Evolutionary conservation across 2,329 filamentous ascomycete genomes (phyloP).

Genomic region (Neonectria coccinea): DNA sequence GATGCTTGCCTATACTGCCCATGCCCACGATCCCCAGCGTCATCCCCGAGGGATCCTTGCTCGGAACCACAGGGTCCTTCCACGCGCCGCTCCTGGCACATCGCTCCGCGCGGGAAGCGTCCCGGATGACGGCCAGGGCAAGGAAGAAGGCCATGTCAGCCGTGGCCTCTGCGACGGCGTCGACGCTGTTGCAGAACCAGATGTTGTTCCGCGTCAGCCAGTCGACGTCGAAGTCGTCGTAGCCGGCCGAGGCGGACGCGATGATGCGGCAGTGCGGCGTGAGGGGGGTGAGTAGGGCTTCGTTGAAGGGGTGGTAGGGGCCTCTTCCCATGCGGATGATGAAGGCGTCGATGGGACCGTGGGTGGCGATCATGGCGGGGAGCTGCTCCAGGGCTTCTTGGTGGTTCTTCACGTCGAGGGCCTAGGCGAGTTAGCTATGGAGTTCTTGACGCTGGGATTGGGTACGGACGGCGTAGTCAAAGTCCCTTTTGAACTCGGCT

Average conservation of each 20-base stretch:
- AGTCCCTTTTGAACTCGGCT: slow-evolving; percentile 51
- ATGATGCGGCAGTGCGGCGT: slow-evolving; percentile 59
- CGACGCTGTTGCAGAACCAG: slow-evolving; percentile 65
- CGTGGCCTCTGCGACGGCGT: slow-evolving; percentile 65
- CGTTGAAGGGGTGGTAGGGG: slow-evolving; percentile 62
- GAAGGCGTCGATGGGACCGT: slow-evolving; percentile 60
- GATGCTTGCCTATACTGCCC: slow-evolving; percentile 59
- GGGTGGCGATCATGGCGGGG: slow-evolving; percentile 49
- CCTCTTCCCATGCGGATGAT: slow-evolving; percentile 62
- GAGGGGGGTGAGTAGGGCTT: slow-evolving; percentile 55
- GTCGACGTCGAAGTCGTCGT: slow-evolving; percentile 59
- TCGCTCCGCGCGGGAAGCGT: slow-evolving; percentile 56
- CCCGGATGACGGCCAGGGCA: slow-evolving; percentile 54
- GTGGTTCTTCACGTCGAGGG: slow-evolving; percentile 52
- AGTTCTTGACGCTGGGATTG: neutral
- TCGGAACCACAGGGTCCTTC: slow-evolving; percentile 50
- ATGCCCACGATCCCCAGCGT: slow-evolving; percentile 62
- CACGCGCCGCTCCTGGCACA: slow-evolving; percentile 53
- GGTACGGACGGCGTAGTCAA: slow-evolving; percentile 51
- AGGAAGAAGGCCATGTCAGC: slow-evolving; percentile 60
- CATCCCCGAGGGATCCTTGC: slow-evolving; percentile 56
- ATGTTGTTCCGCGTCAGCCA: slow-evolving; percentile 57
- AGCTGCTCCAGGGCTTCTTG: slow-evolving; percentile 51
- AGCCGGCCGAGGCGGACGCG: slow-evolving; percentile 60
- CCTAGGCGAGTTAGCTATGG: slow-evolving; percentile 27